Percentiles rank a stretch among this genome's conserved stretches.
phyloP scores from a whole-genome alignment of 1,284 basidiomycete species.

The Dichomitus squalens region DNA sequence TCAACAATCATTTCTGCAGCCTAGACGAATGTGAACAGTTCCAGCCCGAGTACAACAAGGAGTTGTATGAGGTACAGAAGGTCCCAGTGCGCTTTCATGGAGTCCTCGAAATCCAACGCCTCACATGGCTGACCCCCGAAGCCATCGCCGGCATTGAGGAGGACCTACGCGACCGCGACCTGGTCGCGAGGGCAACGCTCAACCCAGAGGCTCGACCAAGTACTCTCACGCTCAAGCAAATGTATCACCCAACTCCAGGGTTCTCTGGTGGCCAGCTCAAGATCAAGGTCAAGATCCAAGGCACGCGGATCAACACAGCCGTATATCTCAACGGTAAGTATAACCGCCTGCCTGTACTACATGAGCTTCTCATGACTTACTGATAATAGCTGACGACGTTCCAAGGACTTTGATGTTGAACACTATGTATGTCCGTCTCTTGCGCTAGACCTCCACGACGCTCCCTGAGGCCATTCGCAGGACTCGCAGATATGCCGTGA shows the following conservation, averaged over 20 bases:
- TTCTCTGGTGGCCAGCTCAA: slow-evolving; percentile 30
- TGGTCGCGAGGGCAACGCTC: neutral
- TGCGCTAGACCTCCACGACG: no score
- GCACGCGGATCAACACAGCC: slow-evolving; percentile 44
- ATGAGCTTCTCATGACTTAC: neutral
- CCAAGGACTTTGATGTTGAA: slow-evolving; percentile 24
- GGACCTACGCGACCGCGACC: slow-evolving; percentile 44
- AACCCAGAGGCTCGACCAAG: neutral
- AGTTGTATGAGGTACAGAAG: slow-evolving; percentile 6
- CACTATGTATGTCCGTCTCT: slow-evolving; percentile 8
- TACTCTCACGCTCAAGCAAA: slow-evolving; percentile 36
- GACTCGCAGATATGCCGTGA: slow-evolving; percentile 41
- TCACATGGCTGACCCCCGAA: slow-evolving; percentile 48
- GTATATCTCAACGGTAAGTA: slow-evolving; percentile 45
- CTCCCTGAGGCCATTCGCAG: slow-evolving; percentile 25
- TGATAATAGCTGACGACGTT: slow-evolving; percentile 10
- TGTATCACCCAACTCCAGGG: slow-evolving; percentile 33
- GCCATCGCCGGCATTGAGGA: slow-evolving; percentile 41
- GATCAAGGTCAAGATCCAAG: slow-evolving; percentile 41
- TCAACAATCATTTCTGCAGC: slow-evolving; percentile 1
- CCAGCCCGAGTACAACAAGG: slow-evolving; percentile 13
- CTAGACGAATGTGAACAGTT: slow-evolving; percentile 22
- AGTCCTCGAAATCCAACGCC: slow-evolving; percentile 42
- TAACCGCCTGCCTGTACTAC: neutral
- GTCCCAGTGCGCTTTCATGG: slow-evolving; percentile 46